phyloP scores from a whole-genome alignment of 2,329 filamentous ascomycete species.

The Phoma herbarum region DNA sequence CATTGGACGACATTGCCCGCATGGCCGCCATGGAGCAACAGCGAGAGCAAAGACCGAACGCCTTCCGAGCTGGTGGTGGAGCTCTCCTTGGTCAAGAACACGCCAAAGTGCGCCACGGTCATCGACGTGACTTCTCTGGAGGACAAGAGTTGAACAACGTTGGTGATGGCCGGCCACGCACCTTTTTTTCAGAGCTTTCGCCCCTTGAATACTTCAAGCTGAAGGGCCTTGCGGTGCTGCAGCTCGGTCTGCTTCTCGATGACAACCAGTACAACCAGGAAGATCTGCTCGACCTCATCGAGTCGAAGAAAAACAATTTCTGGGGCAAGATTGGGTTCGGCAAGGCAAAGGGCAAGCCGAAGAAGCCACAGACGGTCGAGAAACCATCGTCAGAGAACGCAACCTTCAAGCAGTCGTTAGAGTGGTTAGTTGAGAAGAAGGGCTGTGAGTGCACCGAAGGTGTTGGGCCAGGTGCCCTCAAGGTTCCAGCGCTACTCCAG shows the following conservation, averaged over 20 bases:
- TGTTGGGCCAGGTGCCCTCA: constrained; percentile 87
- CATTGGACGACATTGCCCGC: constrained; percentile 92
- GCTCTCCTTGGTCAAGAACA: constrained; percentile 70
- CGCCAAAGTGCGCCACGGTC: constrained; percentile 73
- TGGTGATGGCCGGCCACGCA: constrained; percentile 67
- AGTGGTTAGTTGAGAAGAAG: constrained; percentile 88
- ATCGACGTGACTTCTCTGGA: constrained; percentile 72
- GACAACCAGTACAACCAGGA: constrained; percentile 93
- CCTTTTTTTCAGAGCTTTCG: constrained; percentile 95
- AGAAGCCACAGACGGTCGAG: constrained; percentile 69
- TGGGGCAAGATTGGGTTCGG: constrained; percentile 98
- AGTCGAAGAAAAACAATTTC: constrained; percentile 91
- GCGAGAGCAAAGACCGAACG: constrained; percentile 84
- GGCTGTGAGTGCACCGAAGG: constrained; percentile 98
- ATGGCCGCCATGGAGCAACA: constrained; percentile 97
- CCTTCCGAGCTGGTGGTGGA: constrained; percentile 77
- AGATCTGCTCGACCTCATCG: constrained; percentile 89
- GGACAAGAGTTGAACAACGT: constrained; percentile 61
- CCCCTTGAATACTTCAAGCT: constrained; percentile 98
- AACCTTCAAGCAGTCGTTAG: constrained; percentile 88
- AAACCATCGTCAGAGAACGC: constrained; percentile 68
- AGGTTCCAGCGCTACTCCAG: constrained; percentile 93
- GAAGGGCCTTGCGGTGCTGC: constrained; percentile 90
- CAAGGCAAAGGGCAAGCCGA: constrained; percentile 79
- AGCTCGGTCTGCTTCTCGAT: constrained; percentile 91